phyloP scores from a whole-genome alignment of 768 basidiomycete genomes.

The Leccinum uliginosum region DNA sequence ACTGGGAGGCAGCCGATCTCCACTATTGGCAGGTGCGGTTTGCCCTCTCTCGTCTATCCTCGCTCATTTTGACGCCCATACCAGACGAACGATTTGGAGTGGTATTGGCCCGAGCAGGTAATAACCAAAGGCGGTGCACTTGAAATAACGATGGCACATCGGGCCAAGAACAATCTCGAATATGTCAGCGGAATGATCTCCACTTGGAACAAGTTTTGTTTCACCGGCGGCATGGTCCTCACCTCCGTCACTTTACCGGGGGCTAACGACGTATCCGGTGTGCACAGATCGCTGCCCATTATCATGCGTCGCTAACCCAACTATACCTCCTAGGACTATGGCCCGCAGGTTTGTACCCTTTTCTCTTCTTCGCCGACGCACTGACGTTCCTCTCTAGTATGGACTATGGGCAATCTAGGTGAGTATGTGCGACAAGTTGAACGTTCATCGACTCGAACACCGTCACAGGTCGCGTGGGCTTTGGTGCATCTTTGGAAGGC shows the following conservation, averaged over 20 bases:
- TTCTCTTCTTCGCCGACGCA: background rate
- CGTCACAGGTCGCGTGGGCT: slow-evolving; percentile 69
- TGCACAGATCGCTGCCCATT: slow-evolving; percentile 3
- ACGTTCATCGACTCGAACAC: background rate
- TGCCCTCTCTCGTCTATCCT: background rate
- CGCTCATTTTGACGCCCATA: background rate
- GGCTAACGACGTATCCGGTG: slow-evolving; percentile 46
- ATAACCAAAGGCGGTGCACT: slow-evolving; percentile 72
- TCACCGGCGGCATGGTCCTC: slow-evolving; percentile 82
- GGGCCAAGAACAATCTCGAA: slow-evolving; percentile 63
- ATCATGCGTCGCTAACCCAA: background rate
- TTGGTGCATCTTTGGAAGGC: slow-evolving; percentile 82
- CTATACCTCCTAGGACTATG: slow-evolving; percentile 47
- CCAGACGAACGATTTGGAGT: slow-evolving; percentile 74
- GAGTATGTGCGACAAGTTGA: slow-evolving; percentile 5
- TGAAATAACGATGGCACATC: slow-evolving; percentile 67
- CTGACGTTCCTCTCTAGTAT: slow-evolving; percentile 35
- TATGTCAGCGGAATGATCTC: slow-evolving; percentile 71
- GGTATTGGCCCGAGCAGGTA: slow-evolving; percentile 82
- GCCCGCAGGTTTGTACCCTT: slow-evolving; percentile 48
- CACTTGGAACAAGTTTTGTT: slow-evolving; percentile 90
- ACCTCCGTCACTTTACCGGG: slow-evolving; percentile 69
- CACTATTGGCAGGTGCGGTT: slow-evolving; percentile 66
- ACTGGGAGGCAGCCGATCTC: slow-evolving; percentile 80
- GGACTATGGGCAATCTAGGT: slow-evolving; percentile 80